Evolutionary conservation across 441 rosid species (phyloP), one percentile per base, ranked within the genome.

Genomic region (Biscutella laevigata): DNA sequence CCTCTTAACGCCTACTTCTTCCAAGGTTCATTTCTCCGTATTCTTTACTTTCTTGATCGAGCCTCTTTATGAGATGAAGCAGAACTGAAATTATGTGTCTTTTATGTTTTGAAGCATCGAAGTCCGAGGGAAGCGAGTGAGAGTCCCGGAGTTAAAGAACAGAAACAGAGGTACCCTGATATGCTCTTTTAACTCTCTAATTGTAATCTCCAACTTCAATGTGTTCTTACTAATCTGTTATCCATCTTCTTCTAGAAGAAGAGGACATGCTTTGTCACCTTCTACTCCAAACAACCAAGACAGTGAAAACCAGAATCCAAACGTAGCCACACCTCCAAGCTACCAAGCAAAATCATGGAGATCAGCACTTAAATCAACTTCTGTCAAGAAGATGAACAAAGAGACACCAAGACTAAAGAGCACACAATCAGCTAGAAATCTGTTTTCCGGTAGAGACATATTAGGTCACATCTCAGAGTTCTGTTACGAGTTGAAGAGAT

Each of bases 401-500:
- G 81, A 76, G 28, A 17, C 40, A 9, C 81, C 82, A 3, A 63
- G 60, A 56, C 66, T 91, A 20, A 88, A 79, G 62, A 76, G 77
- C 72, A 91, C 87, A 7, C 62, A 80, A 13, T 91, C 98, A 3
- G 87, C 94, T 0, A 78, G 84, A 67, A 88, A 85, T 61, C 70
- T 88, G 59, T 88, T 87, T 38, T 81, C 77, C 0, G 92, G 96
- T 7, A 81, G 72, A 62, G 91, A 84, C 52, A 77, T 87, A 54
- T 58, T 91, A 1, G 69, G 71, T 4, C 98, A 87, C 55, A 83
- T 91, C 52, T 72, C 82, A 1, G 98, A 91, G 26, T 87, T 91
- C 36, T 88, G 94, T 68, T 74, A 68, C 32, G 95, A 83, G 57
- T 38, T 87, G 70, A 84, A 84, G 90, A 84, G 76, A 64, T 55